Evolutionary conservation across 192 early-diverging fungal genomes (phyloP).

Genomic region (Coemansia sp.): DNA sequence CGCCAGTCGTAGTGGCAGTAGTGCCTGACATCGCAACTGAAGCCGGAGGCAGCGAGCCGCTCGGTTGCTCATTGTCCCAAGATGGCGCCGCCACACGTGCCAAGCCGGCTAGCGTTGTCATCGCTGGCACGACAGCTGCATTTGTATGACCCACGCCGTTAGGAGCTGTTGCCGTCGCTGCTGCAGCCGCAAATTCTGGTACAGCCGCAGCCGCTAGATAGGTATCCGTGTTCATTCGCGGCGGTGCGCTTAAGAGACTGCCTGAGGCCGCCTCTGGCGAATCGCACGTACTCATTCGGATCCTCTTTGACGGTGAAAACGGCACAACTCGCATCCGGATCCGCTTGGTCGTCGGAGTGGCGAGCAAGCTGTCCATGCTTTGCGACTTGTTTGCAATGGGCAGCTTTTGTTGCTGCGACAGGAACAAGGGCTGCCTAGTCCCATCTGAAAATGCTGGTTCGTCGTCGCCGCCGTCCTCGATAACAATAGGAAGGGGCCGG

Average conservation of each 20-base stretch:
- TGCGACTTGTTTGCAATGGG: neutral
- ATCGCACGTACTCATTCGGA: slow-evolving; percentile 31
- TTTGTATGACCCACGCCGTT: neutral
- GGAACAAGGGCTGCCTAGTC: neutral
- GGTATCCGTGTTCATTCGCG: neutral
- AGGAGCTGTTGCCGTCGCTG: neutral
- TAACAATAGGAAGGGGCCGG: slow-evolving; percentile 25
- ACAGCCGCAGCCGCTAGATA: neutral
- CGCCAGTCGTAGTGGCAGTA: neutral
- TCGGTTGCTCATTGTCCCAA: neutral
- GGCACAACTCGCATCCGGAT: neutral
- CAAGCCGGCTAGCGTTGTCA: neutral
- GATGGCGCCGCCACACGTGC: neutral
- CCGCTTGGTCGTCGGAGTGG: slow-evolving; percentile 4
- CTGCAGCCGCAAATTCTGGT: neutral
- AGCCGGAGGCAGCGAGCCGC: neutral
- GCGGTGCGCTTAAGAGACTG: neutral
- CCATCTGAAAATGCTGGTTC: neutral
- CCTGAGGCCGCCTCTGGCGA: slow-evolving; percentile 6
- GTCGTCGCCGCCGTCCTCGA: slow-evolving; percentile 4
- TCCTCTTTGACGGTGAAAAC: slow-evolving; percentile 43
- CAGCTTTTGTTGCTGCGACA: neutral
- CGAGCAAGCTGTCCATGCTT: neutral
- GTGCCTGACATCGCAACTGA: neutral
- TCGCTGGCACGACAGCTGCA: neutral